A percentile compares a stretch with the other conserved stretches of the same genome.
Conservation (phyloP, 192 early-diverging fungal genomes). For the Coemansia sp. region DNA sequence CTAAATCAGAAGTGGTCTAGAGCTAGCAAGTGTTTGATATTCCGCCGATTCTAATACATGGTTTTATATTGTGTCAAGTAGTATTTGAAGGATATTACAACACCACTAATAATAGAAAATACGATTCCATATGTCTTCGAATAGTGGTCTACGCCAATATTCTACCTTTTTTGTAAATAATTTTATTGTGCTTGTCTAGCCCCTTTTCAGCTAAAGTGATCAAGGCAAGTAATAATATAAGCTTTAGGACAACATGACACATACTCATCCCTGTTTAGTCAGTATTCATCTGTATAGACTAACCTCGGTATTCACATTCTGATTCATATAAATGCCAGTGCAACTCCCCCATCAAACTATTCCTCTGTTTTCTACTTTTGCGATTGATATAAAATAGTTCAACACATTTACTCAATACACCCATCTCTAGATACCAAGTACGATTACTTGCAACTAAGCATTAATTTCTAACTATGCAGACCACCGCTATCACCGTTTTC, state of each 20-base stretch:
- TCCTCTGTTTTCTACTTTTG: not conserved
- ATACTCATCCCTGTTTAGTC: too few relatives aligned
- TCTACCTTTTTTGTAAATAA: too few relatives aligned
- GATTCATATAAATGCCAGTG: not conserved
- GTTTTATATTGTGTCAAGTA: not conserved
- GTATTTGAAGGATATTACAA: too few relatives aligned
- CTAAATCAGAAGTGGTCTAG: not conserved
- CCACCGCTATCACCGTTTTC: conserved; percentile 31
- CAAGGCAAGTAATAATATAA: too few relatives aligned
- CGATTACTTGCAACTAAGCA: not conserved
- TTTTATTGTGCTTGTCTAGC: too few relatives aligned
- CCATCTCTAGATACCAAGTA: not conserved
- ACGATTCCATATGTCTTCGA: too few relatives aligned
- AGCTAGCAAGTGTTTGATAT: not conserved
- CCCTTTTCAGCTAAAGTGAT: too few relatives aligned
- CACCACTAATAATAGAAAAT: too few relatives aligned
- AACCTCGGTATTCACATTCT: not conserved
- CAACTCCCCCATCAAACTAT: not conserved
- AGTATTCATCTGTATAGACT: too few relatives aligned
- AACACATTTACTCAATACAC: not conserved
- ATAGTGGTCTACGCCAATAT: too few relatives aligned
- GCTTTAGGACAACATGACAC: too few relatives aligned
- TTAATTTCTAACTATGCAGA: conserved; percentile 38
- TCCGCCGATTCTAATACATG: not conserved
- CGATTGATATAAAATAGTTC: not conserved